These are phyloP conservation scores for Orychophragmus violaceus DNA, from an alignment of 345 rosid genomes.

Conservation along the genomic window DNA sequence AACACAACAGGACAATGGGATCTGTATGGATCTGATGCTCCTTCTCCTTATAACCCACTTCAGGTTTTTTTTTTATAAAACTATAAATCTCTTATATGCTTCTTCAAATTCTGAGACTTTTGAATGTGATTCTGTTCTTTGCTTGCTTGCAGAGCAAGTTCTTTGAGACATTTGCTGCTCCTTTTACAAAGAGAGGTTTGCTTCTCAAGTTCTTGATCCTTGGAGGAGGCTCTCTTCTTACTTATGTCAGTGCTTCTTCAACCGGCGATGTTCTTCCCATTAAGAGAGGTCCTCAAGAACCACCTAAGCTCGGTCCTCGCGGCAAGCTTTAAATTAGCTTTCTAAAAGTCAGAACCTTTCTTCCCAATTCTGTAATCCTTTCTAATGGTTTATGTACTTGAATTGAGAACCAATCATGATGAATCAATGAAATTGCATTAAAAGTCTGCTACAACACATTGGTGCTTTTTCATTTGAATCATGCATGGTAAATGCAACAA, in stretches of 20 bases:
- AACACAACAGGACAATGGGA: conserved; percentile 98
- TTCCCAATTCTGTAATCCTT: not conserved
- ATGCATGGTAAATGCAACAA: conserved; percentile 1
- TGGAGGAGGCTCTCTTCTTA: conserved; percentile 74
- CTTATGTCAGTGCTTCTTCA: conserved; percentile 60
- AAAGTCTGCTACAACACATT: conserved; percentile 19
- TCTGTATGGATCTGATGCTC: conserved; percentile 91
- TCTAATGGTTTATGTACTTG: conserved; percentile 9
- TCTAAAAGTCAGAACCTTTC: not conserved
- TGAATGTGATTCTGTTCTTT: conserved; percentile 23
- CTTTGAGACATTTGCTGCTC: conserved; percentile 85
- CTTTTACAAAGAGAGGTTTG: conserved; percentile 89
- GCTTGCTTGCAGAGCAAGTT: conserved; percentile 84
- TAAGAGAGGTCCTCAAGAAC: conserved; percentile 88
- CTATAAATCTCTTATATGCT: not conserved
- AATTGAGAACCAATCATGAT: conserved; percentile 26
- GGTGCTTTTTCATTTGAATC: conserved; percentile 3
- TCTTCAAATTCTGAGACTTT: not conserved
- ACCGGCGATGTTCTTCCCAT: conserved; percentile 73
- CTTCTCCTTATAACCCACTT: conserved; percentile 91
- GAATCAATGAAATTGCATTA: conserved; percentile 18
- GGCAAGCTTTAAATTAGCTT: conserved; percentile 58
- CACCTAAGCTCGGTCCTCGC: conserved; percentile 80
- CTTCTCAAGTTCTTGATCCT: conserved; percentile 83
- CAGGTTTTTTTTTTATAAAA: conserved; percentile 48